Conservation (phyloP, 1,284 basidiomycete species). For the Melampsora americana region DNA sequence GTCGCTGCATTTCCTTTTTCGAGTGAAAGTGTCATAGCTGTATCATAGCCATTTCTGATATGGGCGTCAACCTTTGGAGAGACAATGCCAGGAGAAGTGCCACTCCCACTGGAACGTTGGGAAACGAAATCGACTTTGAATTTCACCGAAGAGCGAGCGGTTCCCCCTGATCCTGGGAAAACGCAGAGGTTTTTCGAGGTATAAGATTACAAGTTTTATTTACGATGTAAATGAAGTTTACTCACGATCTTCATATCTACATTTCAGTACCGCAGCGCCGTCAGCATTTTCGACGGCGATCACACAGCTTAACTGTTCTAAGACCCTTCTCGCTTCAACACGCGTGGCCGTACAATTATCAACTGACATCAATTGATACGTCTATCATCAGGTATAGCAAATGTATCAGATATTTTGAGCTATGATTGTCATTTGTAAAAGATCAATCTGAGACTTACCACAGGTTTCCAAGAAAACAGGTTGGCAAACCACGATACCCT, state of each 20-base stretch:
- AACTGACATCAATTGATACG: slow-evolving; percentile 35
- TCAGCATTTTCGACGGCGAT: slow-evolving; percentile 24
- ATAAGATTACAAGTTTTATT: not conserved
- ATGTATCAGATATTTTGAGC: not conserved
- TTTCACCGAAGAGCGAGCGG: slow-evolving; percentile 18
- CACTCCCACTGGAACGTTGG: not conserved
- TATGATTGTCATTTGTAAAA: not conserved
- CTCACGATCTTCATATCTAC: slow-evolving; percentile 39
- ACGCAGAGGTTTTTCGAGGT: not conserved
- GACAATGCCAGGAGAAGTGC: not conserved
- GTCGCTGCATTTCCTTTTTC: slow-evolving; percentile 38
- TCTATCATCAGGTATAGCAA: not conserved
- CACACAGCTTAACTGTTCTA: slow-evolving; percentile 26
- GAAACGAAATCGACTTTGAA: slow-evolving; percentile 37
- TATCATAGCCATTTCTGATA: slow-evolving; percentile 3
- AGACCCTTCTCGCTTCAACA: slow-evolving; percentile 17
- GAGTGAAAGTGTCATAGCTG: slow-evolving; percentile 22
- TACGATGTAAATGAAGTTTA: not conserved
- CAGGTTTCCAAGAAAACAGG: slow-evolving; percentile 39
- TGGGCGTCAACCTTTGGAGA: not conserved
- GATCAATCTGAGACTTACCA: slow-evolving; percentile 1
- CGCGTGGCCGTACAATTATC: slow-evolving; percentile 23
- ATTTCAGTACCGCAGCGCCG: slow-evolving; percentile 9
- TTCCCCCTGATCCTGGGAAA: slow-evolving; percentile 14
- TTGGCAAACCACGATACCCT: slow-evolving; percentile 44